Percentiles rank a stretch among this genome's conserved stretches.
Evolutionary conservation across 2,329 filamentous ascomycete genomes (phyloP).

Genomic region (Penicillium sp.): DNA sequence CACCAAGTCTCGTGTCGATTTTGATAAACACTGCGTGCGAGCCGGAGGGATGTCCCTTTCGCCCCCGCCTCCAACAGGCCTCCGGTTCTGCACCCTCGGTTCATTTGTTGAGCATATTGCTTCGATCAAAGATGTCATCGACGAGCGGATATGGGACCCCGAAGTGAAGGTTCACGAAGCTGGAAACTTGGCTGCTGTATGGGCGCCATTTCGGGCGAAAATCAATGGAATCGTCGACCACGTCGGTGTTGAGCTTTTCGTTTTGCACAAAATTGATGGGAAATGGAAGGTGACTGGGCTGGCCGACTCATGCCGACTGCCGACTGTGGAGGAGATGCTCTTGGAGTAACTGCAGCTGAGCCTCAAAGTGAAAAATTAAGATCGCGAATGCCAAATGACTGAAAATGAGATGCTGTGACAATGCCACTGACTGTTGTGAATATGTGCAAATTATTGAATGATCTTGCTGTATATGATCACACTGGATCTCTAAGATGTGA

Average conservation of each 20-base stretch:
- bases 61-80: constrained; percentile 29
- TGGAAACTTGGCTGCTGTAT: constrained; percentile 34
- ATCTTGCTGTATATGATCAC: constrained; percentile 6
- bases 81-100: constrained; percentile 40
- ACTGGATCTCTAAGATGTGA: constrained; percentile 15
- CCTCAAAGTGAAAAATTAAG: background rate
- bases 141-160: constrained; percentile 38
- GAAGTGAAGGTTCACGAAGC: constrained; percentile 34
- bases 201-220: constrained; percentile 38
- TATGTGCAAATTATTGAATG: constrained; percentile 19
- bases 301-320: constrained; percentile 36
- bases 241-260: constrained; percentile 38
- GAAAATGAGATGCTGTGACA: constrained; percentile 5
- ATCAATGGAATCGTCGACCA: constrained; percentile 38
- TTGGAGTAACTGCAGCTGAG: constrained; percentile 7
- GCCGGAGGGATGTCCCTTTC: constrained; percentile 38
- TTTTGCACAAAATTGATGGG: constrained; percentile 35
- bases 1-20: constrained; percentile 32
- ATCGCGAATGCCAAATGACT: constrained; percentile 2
- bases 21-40: constrained; percentile 36
- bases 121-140: constrained; percentile 31
- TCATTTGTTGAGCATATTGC: constrained; percentile 36
- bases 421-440: constrained; percentile 8
- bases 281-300: constrained; percentile 39
- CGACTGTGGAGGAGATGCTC: constrained; percentile 31